A percentile compares a stretch with the other conserved stretches of the same genome.
Conservation (phyloP, 805 yeast species). For the Blastobotrys americana region DNA sequence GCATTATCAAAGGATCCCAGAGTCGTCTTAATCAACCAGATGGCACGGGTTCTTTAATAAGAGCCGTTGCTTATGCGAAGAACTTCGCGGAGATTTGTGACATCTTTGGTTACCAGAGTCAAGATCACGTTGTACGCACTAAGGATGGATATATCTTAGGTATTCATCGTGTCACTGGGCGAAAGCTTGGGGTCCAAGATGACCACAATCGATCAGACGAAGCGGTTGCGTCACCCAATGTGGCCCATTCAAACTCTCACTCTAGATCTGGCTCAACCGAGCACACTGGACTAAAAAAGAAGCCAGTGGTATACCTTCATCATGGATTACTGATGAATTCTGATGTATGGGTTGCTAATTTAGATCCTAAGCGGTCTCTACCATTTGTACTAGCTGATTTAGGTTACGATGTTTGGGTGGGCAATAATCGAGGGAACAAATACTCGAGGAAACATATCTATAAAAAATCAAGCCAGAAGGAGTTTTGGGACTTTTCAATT, state of each 20-base stretch:
- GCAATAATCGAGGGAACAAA: constrained; percentile 89
- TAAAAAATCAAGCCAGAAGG: constrained; percentile 36
- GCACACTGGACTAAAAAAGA: constrained; percentile 7
- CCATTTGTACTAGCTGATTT: constrained; percentile 71
- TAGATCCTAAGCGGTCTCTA: constrained; percentile 44
- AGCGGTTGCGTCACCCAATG: too few relatives aligned
- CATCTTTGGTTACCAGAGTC: constrained; percentile 61
- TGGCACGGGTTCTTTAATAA: constrained; percentile 4
- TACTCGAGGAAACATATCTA: constrained; percentile 72
- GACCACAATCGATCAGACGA: neutral
- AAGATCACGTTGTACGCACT: constrained; percentile 72
- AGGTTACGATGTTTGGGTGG: constrained; percentile 94
- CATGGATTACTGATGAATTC: constrained; percentile 89
- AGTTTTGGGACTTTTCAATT: constrained; percentile 84
- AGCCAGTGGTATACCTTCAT: constrained; percentile 67
- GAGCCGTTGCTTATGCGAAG: constrained; percentile 20
- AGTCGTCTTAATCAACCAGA: neutral
- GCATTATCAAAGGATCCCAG: constrained; percentile 1
- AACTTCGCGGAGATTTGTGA: constrained; percentile 58
- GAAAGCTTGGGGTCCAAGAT: constrained; percentile 16
- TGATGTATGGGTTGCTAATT: constrained; percentile 65
- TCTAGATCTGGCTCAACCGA: constrained; percentile 1
- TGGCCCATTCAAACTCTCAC: too few relatives aligned
- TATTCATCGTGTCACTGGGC: constrained; percentile 52
- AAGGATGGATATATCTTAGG: constrained; percentile 71